Evolutionary conservation across 2,329 filamentous ascomycete species (phyloP), one percentile per base, ranked within the genome.

Genomic region (Trichothecium roseum): DNA sequence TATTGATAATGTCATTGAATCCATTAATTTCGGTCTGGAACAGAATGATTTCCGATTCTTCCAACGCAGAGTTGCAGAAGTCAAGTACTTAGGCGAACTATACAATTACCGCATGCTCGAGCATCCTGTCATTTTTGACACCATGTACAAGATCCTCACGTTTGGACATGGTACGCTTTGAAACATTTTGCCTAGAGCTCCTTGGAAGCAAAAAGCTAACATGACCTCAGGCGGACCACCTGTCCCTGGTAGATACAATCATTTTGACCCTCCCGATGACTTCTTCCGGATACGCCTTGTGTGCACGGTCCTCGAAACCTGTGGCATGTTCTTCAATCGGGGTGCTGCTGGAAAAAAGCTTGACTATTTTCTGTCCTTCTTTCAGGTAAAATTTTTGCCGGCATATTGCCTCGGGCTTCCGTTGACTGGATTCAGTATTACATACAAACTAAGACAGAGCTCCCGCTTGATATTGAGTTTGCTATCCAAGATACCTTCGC

Each of bases 41-140:
- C 77, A 88, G 47, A 96, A 96, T 49, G 91, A 98, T 54, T 98
- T 95, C 69, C 88, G 93, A 50, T 93, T 87, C 62, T 95, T 94
- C 53, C 91, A 98, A 59, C 81, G 88, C 40, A 81, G 91, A 16
- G 81, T 98, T 42, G 85, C 93, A 3, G 89, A 96, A 57, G 85
- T 94, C 51, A 96, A 95, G 55, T 98, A 95, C 54, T 69, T 98
- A 5, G 88, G 85, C 16, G 91, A 98, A 59, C 73, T 98, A 8
- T 98, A 98, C 64, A 94, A 95, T 51, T 98, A 96, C 55, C 84
- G 91, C 38, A 85, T 98, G 75, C 74, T 98, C 27, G 91, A 98
- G 56, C 91, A 94, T 30, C 84, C 85, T 0, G 83, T 96, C 17
- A 82, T 98, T 35, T 98, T 98, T 49, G 91, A 98, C 52, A 85